Percentiles rank a stretch among this genome's conserved stretches.
phyloP scores from a whole-genome alignment of 441 rosid species.

The Gossypium gossypioides region DNA sequence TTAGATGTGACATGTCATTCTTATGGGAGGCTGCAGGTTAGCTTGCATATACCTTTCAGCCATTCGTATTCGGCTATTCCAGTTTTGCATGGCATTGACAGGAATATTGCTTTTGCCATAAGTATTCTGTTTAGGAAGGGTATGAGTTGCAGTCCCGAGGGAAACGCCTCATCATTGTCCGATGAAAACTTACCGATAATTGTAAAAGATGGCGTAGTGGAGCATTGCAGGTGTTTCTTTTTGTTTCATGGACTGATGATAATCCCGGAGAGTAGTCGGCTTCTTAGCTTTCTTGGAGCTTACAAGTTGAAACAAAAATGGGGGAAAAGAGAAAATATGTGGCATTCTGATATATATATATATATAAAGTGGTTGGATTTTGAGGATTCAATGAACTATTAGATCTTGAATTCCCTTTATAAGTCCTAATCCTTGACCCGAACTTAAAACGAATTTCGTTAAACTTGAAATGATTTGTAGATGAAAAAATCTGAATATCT shows the following conservation, averaged over 20 bases:
- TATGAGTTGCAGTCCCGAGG: not conserved
- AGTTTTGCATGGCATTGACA: not conserved
- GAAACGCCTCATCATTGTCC: not conserved
- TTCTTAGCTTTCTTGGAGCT: not conserved
- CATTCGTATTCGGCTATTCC: conserved; percentile 5
- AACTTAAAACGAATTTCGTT: no score
- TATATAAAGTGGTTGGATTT: not conserved
- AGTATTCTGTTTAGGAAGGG: not conserved
- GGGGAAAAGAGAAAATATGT: no score
- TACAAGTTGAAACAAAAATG: not conserved
- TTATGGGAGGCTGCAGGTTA: not conserved
- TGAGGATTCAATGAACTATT: not conserved
- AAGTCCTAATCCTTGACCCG: no score
- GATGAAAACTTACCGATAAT: not conserved
- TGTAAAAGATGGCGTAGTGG: not conserved
- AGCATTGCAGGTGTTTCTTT: not conserved
- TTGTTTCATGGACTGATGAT: not conserved
- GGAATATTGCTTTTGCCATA: conserved; percentile 5
- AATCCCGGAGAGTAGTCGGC: not conserved
- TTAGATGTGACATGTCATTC: not conserved
- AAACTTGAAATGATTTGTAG: no score
- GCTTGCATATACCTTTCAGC: conserved; percentile 8
- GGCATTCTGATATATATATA: no score
- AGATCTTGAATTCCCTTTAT: not conserved
- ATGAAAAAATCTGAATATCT: no score